Conservation (phyloP, 176 grass and related monocot species). For the Canna indica region DNA sequence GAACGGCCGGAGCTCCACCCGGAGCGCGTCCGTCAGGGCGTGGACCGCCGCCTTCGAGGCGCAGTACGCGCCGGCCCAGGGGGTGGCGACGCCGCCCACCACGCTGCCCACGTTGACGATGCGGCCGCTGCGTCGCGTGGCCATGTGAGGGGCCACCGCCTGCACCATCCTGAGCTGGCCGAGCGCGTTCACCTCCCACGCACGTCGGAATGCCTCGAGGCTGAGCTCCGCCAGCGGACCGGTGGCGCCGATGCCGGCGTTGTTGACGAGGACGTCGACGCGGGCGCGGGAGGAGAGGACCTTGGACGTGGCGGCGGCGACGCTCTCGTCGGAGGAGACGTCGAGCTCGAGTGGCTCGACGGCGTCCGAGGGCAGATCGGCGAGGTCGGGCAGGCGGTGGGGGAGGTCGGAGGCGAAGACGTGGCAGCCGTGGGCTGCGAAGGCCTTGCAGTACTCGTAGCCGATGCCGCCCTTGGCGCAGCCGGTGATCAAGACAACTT, state of each 20-base stretch:
- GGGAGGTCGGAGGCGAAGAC: slow-evolving; percentile 51
- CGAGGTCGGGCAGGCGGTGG: slow-evolving; percentile 16
- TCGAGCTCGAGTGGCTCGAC: slow-evolving; percentile 26
- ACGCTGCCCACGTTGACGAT: slow-evolving; percentile 58
- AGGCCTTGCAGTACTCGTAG: slow-evolving; percentile 44
- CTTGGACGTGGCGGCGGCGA: not conserved
- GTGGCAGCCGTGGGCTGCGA: slow-evolving; percentile 29
- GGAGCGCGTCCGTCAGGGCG: slow-evolving; percentile 46
- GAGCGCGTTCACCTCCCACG: slow-evolving; percentile 44
- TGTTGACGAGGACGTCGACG: slow-evolving; percentile 52
- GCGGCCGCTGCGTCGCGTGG: slow-evolving; percentile 3
- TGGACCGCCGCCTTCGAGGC: slow-evolving; percentile 53
- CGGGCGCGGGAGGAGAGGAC: slow-evolving; percentile 4
- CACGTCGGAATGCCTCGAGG: slow-evolving; percentile 10
- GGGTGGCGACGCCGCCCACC: slow-evolving; percentile 31
- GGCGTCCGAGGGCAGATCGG: not conserved
- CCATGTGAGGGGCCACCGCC: slow-evolving; percentile 40
- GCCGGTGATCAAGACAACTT: slow-evolving; percentile 46
- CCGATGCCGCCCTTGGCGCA: slow-evolving; percentile 56
- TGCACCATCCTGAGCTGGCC: slow-evolving; percentile 34
- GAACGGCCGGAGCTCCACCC: slow-evolving; percentile 38
- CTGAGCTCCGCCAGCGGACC: slow-evolving; percentile 48
- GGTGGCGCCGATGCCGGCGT: slow-evolving; percentile 48
- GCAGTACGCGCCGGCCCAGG: slow-evolving; percentile 43
- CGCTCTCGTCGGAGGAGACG: slow-evolving; percentile 42